Evolutionary conservation across 169 alveolate genomes (phyloP), one percentile per base, ranked within the genome.

Genomic region (Plasmodium sp.): DNA sequence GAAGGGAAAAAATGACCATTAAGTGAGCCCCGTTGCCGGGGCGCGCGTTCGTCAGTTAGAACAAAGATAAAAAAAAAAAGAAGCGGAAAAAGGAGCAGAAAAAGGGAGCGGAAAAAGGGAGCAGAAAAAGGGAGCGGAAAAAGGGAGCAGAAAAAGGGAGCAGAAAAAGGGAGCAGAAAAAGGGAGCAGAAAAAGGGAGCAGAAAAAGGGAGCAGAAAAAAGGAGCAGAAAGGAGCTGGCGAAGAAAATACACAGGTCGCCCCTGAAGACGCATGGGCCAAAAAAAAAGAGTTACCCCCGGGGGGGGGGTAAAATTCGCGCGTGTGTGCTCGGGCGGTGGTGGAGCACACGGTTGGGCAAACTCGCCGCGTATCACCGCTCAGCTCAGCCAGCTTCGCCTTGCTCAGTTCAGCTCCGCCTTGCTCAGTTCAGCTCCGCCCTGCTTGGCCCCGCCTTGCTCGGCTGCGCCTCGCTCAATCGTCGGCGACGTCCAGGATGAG

Each of bases 401-500:
- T 18, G 9, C 45, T 22, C 27, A n/a, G 45, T 5, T 41, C 14
- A n/a, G 27, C 54, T 43, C 14, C 22, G 33, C 54, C 5, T 10
- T 18, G 10, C 16, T 39, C 3, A 31, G n/a, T 82, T 54, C 94
- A n/a, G 27, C 54, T 43, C 14, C 22, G 33, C 54, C 5, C 12
- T 18, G 10, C 16, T 39, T 54, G 92, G n/a, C n/a, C n/a, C n/a
- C n/a, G n/a, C n/a, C n/a, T n/a, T n/a, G n/a, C n/a, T n/a, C n/a
- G n/a, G n/a, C n/a, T 91, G 83, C 77, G 39, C 96, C 88, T 96
- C 97, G 92, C 97, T 84, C 97, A 97, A 48, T 97, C 98, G 51
- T 98, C 98, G 88, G 98, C 99, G 82, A 98, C 98, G 94, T 99
- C 99, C 81, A 99, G 96, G 54, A 99, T 97, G 92, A 99, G 96